These are phyloP conservation scores for Crotalaria pallida DNA, from an alignment of 306 rosid species.

Conservation along the genomic window DNA sequence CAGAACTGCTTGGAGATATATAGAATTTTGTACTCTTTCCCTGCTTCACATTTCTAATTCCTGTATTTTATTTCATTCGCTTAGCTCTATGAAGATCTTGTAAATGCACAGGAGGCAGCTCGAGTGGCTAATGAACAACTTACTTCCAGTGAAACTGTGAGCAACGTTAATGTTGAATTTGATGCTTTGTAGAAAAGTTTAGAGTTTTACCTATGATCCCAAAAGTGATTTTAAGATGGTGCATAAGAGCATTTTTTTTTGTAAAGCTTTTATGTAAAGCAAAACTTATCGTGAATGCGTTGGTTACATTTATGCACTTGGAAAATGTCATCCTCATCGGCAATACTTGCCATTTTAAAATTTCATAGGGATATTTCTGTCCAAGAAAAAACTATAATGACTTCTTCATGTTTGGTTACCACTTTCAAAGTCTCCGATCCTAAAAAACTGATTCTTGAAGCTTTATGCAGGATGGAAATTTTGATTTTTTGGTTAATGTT, in stretches of 20 bases:
- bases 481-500: conserved; percentile 39
- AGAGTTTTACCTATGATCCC: not conserved
- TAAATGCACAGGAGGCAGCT: conserved; percentile 57
- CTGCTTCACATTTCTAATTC: conserved; percentile 13
- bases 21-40: conserved; percentile 5
- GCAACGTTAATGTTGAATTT: conserved; percentile 26
- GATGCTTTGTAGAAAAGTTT: conserved; percentile 9
- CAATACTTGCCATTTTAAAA: too few species aligned
- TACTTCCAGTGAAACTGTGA: conserved; percentile 37
- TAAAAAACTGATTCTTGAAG: conserved; percentile 23
- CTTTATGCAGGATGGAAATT: conserved; percentile 52
- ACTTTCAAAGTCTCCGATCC: not conserved
- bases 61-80: conserved; percentile 8
- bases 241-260: too few species aligned
- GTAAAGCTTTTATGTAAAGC: too few species aligned
- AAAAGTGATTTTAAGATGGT: too few species aligned
- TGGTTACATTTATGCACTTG: too few species aligned
- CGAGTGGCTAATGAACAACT: conserved; percentile 51
- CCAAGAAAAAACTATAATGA: too few species aligned
- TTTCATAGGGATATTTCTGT: too few species aligned
- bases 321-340: too few species aligned
- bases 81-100: conserved; percentile 72
- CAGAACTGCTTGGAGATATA: not conserved
- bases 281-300: too few species aligned
- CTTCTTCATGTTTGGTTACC: too few species aligned